Percentiles rank a stretch among this genome's conserved stretches.
phyloP scores from a whole-genome alignment of 1,284 basidiomycete genomes.

The Mixia osmundae region DNA sequence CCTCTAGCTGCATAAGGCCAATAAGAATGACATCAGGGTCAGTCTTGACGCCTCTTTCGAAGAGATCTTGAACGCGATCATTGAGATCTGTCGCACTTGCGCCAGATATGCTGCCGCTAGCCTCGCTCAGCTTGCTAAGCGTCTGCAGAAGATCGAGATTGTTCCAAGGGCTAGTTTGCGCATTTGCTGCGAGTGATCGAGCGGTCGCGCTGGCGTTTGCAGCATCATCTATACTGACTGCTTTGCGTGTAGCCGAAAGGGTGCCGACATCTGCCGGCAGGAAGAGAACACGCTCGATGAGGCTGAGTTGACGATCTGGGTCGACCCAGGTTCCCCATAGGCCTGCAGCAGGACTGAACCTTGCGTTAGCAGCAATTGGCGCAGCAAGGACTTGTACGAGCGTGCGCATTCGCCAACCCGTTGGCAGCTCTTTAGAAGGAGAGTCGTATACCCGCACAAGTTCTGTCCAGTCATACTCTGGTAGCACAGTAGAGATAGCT shows the following conservation, averaged over 20 bases:
- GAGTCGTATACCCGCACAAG: constrained; percentile 33
- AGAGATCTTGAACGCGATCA: constrained; percentile 55
- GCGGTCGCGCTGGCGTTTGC: constrained; percentile 35
- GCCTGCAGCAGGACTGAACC: constrained; percentile 12
- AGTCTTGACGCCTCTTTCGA: constrained; percentile 75
- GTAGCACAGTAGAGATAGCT: constrained; percentile 11
- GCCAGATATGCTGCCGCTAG: background rate
- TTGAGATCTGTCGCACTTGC: constrained; percentile 26
- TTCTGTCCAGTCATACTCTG: constrained; percentile 41
- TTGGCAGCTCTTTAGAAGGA: constrained; percentile 30
- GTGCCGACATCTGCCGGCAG: constrained; percentile 64
- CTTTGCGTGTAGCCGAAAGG: constrained; percentile 42
- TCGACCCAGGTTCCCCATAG: constrained; percentile 43
- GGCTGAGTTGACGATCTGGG: constrained; percentile 56
- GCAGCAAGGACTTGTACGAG: constrained; percentile 6
- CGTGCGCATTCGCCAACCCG: constrained; percentile 32
- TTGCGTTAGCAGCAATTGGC: too few species aligned
- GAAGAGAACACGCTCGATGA: constrained; percentile 66
- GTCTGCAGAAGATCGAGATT: constrained; percentile 75
- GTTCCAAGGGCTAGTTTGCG: constrained; percentile 83
- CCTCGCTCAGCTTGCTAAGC: constrained; percentile 48
- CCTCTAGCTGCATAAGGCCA: constrained; percentile 70
- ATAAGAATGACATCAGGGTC: constrained; percentile 86
- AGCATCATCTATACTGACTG: constrained; percentile 67
- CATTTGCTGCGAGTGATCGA: constrained; percentile 55